Conservation (phyloP, 2,329 filamentous ascomycete genomes). For the Biscogniauxia marginata region DNA sequence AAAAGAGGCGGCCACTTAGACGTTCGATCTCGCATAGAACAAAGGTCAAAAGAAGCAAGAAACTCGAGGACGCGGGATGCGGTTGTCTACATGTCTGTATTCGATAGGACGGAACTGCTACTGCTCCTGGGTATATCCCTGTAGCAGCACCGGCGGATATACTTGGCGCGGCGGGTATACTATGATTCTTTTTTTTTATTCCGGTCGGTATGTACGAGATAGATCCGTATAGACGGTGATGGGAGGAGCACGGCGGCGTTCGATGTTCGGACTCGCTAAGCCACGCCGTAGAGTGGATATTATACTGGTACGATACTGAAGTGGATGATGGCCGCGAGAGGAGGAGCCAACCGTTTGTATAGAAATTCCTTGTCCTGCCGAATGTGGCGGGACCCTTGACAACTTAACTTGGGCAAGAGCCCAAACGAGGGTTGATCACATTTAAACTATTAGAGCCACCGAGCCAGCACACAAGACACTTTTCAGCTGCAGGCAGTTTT, state of each 20-base stretch:
- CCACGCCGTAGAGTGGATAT: constrained; percentile 7
- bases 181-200: not conserved
- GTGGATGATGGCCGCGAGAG: constrained; percentile 5
- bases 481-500: constrained; percentile 6
- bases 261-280: not conserved
- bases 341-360: constrained; percentile 10
- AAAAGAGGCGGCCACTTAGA: not conserved
- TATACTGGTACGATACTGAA: constrained; percentile 1
- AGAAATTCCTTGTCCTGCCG: constrained; percentile 5
- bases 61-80: constrained; percentile 12
- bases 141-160: constrained; percentile 6
- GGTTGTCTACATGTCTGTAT: constrained; percentile 23
- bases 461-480: constrained; percentile 1
- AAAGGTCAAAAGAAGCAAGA: constrained; percentile 6
- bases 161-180: not conserved
- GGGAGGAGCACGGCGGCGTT: not conserved
- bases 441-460: constrained; percentile 12
- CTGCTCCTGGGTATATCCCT: constrained; percentile 18
- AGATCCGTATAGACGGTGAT: not conserved
- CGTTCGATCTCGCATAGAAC: constrained; percentile 5
- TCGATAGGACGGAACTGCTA: constrained; percentile 13
- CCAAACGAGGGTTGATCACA: constrained; percentile 4
- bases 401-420: constrained; percentile 6
- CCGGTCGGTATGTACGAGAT: not conserved
- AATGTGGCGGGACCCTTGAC: constrained; percentile 5